phyloP scores from a whole-genome alignment of 2,329 filamentous ascomycete species.

The Epichloe scottii region DNA sequence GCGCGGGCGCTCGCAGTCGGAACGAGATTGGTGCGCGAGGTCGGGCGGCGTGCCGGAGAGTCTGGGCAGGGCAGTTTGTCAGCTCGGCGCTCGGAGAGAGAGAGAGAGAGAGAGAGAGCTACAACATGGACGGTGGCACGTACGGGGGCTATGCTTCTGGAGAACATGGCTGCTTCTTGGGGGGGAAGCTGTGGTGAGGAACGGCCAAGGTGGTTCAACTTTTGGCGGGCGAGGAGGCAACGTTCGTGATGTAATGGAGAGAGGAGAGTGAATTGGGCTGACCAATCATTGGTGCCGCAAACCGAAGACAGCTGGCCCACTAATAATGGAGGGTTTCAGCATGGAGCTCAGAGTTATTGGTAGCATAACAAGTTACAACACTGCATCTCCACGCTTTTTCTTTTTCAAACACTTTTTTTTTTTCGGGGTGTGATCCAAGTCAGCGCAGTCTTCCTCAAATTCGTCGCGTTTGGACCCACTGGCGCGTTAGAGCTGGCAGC shows the following conservation, averaged over 20 bases:
- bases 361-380: no score
- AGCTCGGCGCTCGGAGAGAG: not conserved
- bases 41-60: conserved; percentile 25
- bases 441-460: no score
- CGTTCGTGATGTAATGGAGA: not conserved
- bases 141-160: conserved; percentile 15
- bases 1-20: conserved; percentile 16
- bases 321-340: no score
- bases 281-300: not conserved
- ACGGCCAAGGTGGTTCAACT: no score
- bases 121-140: not conserved
- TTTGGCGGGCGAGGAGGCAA: not conserved
- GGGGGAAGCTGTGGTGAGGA: no score
- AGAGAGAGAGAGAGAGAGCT: no score
- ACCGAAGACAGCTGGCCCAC: not conserved
- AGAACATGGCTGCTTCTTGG: conserved; percentile 12
- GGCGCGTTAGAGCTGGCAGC: no score
- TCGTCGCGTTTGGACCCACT: no score
- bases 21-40: conserved; percentile 8
- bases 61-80: conserved; percentile 12
- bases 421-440: no score
- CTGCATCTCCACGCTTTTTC: no score
- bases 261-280: not conserved
- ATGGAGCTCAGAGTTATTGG: no score
- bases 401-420: no score